phyloP scores from a whole-genome alignment of 345 rosid genomes.

The Chamaenerion angustifolium region DNA sequence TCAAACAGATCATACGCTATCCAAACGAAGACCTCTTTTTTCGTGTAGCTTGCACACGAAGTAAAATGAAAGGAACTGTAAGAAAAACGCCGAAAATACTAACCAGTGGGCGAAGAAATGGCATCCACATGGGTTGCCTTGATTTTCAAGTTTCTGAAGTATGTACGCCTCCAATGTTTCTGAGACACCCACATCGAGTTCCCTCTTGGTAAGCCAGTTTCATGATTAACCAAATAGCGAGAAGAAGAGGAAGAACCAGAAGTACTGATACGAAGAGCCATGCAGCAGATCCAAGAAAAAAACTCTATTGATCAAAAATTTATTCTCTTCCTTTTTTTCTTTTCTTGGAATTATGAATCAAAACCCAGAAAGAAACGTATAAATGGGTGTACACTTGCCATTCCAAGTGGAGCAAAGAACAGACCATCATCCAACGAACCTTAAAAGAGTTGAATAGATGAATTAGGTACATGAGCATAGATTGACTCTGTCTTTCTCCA shows the following conservation, averaged over 20 bases:
- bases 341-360: not conserved
- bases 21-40: too few species aligned
- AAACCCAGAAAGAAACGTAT: too few species aligned
- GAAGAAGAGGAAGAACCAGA: conserved; percentile 9
- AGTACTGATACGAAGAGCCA: conserved; percentile 14
- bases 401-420: conserved; percentile 3
- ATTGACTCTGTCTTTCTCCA: not conserved
- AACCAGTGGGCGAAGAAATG: conserved; percentile 16
- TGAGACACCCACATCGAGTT: not conserved
- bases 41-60: not conserved
- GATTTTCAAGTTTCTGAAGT: conserved; percentile 8
- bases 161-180: not conserved
- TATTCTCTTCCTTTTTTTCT: not conserved
- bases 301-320: not conserved
- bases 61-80: not conserved
- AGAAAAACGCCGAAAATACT: not conserved
- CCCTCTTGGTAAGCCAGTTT: not conserved
- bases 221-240: conserved; percentile 7
- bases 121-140: conserved; percentile 12
- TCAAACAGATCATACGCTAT: not conserved
- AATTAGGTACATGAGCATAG: conserved; percentile 1
- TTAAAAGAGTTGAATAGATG: too few species aligned
- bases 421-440: not conserved
- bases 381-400: not conserved
- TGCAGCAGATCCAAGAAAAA: conserved; percentile 1